Evolutionary conservation across 2,329 filamentous ascomycete species (phyloP).

Genomic region (Aspergillus sp.): DNA sequence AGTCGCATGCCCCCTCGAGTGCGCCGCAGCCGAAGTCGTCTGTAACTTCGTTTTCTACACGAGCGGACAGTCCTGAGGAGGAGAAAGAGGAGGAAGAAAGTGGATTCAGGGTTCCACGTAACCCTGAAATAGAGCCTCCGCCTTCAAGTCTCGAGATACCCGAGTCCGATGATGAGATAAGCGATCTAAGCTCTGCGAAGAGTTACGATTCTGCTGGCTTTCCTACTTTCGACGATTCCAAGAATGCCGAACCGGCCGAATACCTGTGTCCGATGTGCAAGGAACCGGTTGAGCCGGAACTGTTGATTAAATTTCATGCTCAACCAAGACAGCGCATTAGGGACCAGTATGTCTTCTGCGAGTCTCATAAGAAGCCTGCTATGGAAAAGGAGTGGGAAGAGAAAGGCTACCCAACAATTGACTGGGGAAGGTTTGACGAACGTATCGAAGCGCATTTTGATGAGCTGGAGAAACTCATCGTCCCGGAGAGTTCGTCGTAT

Average conservation of each 20-base stretch:
- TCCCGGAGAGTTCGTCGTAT: slow-evolving; percentile 52
- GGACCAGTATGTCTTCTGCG: slow-evolving; percentile 57
- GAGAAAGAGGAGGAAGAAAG: slow-evolving; percentile 10
- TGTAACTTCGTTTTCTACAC: slow-evolving; percentile 7
- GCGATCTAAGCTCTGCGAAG: slow-evolving; percentile 30
- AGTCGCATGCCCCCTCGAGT: slow-evolving; percentile 11
- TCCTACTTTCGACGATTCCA: slow-evolving; percentile 12
- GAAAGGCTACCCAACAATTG: slow-evolving; percentile 67
- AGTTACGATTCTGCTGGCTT: slow-evolving; percentile 28
- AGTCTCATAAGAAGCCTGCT: slow-evolving; percentile 57
- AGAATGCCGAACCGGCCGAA: slow-evolving; percentile 8
- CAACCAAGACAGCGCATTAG: slow-evolving; percentile 35
- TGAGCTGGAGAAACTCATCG: slow-evolving; percentile 60
- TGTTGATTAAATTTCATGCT: slow-evolving; percentile 54
- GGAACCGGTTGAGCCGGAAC: slow-evolving; percentile 54
- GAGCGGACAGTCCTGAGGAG: not conserved
- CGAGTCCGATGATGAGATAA: slow-evolving; percentile 28
- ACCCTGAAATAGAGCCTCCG: slow-evolving; percentile 22
- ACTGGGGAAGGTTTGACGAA: slow-evolving; percentile 63
- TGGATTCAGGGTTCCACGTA: slow-evolving; percentile 26
- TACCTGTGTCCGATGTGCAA: slow-evolving; percentile 68
- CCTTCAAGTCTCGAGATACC: slow-evolving; percentile 20
- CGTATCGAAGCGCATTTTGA: slow-evolving; percentile 60
- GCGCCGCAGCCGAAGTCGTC: slow-evolving; percentile 7
- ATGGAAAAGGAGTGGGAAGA: slow-evolving; percentile 52